Evolutionary conservation across 2,329 filamentous ascomycete genomes (phyloP).

Genomic region (Penicillium sp.): DNA sequence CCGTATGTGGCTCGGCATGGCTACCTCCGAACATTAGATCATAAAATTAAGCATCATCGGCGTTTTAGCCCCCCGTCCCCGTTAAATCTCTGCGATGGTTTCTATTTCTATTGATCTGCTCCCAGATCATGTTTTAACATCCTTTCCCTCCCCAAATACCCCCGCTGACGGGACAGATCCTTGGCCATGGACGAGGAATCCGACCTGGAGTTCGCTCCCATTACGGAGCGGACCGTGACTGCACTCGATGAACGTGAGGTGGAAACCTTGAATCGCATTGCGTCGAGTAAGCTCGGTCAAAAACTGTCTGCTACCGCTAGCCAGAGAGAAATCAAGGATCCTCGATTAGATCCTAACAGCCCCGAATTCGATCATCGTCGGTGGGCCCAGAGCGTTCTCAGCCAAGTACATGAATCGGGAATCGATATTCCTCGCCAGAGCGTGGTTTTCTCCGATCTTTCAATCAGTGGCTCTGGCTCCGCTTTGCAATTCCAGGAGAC

Average conservation of each 20-base stretch:
- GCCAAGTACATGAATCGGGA: conserved; percentile 20
- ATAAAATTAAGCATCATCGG: background rate
- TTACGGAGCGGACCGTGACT: conserved; percentile 11
- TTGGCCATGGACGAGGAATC: conserved; percentile 12
- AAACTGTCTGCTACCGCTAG: conserved; percentile 17
- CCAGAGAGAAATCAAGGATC: conserved; percentile 13
- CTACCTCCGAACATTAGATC: background rate
- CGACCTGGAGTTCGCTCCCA: conserved; percentile 17
- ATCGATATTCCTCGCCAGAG: conserved; percentile 24
- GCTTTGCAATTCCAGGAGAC: conserved; percentile 27
- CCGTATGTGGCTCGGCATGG: background rate
- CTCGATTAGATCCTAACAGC: conserved; percentile 23
- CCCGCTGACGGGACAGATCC: background rate
- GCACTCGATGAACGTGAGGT: conserved; percentile 16
- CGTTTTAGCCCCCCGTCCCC: background rate
- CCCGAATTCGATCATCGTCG: conserved; percentile 25
- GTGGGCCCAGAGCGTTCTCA: conserved; percentile 25
- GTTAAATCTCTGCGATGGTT: background rate
- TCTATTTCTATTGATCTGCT: background rate
- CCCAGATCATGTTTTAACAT: background rate
- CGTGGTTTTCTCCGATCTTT: conserved; percentile 26
- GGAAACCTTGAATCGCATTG: conserved; percentile 20
- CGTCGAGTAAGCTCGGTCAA: conserved; percentile 24
- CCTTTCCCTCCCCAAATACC: background rate
- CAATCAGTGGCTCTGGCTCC: conserved; percentile 25